These are phyloP conservation scores for Yamadazyma friedrichii DNA, from an alignment of 1,139 yeast genomes.

Conservation along the genomic window DNA sequence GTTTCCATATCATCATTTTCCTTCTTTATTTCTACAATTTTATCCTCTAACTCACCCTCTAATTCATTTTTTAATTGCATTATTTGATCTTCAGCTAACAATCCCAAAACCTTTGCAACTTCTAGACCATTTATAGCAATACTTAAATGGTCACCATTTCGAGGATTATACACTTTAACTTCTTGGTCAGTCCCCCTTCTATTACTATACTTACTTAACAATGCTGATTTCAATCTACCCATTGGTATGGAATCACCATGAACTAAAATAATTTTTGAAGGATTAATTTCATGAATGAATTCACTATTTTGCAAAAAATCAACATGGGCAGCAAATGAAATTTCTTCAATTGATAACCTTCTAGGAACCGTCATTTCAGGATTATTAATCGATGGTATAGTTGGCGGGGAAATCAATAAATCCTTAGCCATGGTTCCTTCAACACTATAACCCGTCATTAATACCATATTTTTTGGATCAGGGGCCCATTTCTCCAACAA, in stretches of 20 bases:
- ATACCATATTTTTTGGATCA: slow-evolving; percentile 83
- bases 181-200: slow-evolving; percentile 86
- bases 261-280: slow-evolving; percentile 80
- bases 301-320: slow-evolving; percentile 92
- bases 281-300: slow-evolving; percentile 84
- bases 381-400: slow-evolving; percentile 75
- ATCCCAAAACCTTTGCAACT: slow-evolving; percentile 82
- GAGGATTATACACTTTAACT: slow-evolving; percentile 89
- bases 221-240: slow-evolving; percentile 94
- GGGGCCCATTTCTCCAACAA: slow-evolving; percentile 96
- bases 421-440: slow-evolving; percentile 98
- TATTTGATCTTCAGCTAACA: slow-evolving; percentile 60
- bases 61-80: slow-evolving; percentile 30
- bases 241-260: slow-evolving; percentile 98
- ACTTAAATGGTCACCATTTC: slow-evolving; percentile 79
- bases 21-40: slow-evolving; percentile 19
- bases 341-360: slow-evolving; percentile 85
- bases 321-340: slow-evolving; percentile 98
- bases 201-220: slow-evolving; percentile 79
- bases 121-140: slow-evolving; percentile 81
- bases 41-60: slow-evolving; percentile 18
- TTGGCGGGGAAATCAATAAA: slow-evolving; percentile 81
- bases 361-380: slow-evolving; percentile 87
- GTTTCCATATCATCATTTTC: slow-evolving; percentile 11
- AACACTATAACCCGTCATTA: slow-evolving; percentile 94